Conservation (phyloP, 2,329 filamentous ascomycete species). For the Didymella exigua region DNA sequence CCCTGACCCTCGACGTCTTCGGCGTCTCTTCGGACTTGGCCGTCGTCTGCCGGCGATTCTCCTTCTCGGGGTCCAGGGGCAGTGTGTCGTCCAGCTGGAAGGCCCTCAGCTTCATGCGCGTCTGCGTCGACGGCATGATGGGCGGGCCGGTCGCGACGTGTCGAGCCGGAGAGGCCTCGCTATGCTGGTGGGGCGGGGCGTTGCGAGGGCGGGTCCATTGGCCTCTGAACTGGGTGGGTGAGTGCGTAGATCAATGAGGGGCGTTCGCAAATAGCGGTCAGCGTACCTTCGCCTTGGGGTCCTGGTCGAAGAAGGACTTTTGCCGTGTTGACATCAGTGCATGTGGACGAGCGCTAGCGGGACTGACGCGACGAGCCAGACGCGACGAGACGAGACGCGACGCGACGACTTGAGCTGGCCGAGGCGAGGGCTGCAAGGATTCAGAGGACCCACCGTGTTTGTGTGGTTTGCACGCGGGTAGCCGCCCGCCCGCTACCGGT, state of each 20-base stretch:
- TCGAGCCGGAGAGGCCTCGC: conserved; percentile 36
- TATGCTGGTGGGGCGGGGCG: conserved; percentile 34
- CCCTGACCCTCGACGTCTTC: conserved; percentile 26
- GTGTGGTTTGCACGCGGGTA: conserved; percentile 24
- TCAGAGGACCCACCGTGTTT: background rate
- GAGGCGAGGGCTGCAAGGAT: background rate
- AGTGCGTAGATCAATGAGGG: background rate
- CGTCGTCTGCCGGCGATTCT: conserved; percentile 43
- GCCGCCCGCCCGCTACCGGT: background rate
- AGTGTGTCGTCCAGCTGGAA: conserved; percentile 58
- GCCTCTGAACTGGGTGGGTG: conserved; percentile 33
- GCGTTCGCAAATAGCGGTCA: conserved; percentile 1
- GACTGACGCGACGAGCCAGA: conserved; percentile 11
- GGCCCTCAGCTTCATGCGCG: conserved; percentile 60
- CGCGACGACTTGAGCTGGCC: conserved; percentile 1
- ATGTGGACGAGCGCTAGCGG: conserved; percentile 6
- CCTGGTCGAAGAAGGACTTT: conserved; percentile 59
- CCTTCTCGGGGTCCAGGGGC: conserved; percentile 48
- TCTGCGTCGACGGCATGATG: conserved; percentile 58
- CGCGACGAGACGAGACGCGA: conserved; percentile 13
- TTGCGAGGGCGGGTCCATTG: conserved; percentile 47
- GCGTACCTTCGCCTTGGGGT: conserved; percentile 50
- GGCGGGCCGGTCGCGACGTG: conserved; percentile 46
- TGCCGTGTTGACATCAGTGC: conserved; percentile 53
- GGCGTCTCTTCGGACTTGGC: conserved; percentile 25